phyloP scores from a whole-genome alignment of 805 yeast species.

The Yamadazyma paraphyllophila region DNA sequence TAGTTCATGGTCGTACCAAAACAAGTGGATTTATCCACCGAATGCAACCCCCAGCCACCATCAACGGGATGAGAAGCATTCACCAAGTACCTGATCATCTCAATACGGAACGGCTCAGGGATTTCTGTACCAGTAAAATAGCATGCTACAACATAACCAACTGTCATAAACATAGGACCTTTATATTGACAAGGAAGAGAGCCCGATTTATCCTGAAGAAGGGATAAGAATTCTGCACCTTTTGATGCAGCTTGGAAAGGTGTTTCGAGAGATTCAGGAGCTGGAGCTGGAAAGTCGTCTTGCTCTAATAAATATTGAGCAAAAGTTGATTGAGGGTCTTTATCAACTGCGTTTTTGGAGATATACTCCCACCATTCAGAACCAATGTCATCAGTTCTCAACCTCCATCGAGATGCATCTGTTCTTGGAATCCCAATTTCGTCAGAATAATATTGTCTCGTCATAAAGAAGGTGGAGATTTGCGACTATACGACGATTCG shows the following conservation, averaged over 20 bases:
- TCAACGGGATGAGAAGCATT: slow-evolving; percentile 95
- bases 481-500: not conserved
- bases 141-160: slow-evolving; percentile 77
- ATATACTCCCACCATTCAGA: slow-evolving; percentile 78
- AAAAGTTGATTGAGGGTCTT: slow-evolving; percentile 51
- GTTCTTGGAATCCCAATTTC: slow-evolving; percentile 62
- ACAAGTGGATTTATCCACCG: slow-evolving; percentile 89
- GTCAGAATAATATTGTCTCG: slow-evolving; percentile 58
- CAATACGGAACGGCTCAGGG: slow-evolving; percentile 61
- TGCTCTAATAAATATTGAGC: slow-evolving; percentile 55
- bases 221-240: slow-evolving; percentile 67
- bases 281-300: slow-evolving; percentile 35
- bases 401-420: slow-evolving; percentile 73
- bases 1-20: slow-evolving; percentile 92
- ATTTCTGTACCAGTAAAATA: slow-evolving; percentile 70
- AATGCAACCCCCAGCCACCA: slow-evolving; percentile 99
- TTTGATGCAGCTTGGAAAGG: slow-evolving; percentile 65
- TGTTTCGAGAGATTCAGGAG: slow-evolving; percentile 38
- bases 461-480: not conserved
- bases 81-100: slow-evolving; percentile 81
- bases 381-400: slow-evolving; percentile 68
- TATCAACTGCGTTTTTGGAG: slow-evolving; percentile 31
- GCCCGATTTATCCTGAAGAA: slow-evolving; percentile 82
- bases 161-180: slow-evolving; percentile 97
- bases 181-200: slow-evolving; percentile 89